A percentile compares a stretch with the other conserved stretches of the same genome.
Conservation (phyloP, 2,329 filamentous ascomycete genomes). For the Penicillium freii region DNA sequence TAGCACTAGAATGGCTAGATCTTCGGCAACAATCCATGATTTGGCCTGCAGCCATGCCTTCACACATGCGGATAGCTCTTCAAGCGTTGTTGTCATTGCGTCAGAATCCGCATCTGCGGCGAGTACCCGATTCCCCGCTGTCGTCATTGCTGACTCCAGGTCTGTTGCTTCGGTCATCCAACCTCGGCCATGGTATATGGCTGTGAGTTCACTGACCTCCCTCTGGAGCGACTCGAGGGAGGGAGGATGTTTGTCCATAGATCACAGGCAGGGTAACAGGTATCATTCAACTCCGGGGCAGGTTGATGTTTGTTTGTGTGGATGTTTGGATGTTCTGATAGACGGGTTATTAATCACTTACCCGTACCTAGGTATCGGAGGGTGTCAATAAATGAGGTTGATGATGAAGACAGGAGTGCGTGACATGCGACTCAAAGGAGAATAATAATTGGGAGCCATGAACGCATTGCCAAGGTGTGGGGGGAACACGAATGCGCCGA, state of each 20-base stretch:
- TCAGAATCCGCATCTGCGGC: neutral
- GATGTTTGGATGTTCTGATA: neutral
- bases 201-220: neutral
- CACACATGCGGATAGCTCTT: conserved; percentile 3
- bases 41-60: conserved; percentile 3
- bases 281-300: neutral
- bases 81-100: conserved; percentile 1
- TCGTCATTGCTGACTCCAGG: neutral
- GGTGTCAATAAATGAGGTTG: too few relatives aligned
- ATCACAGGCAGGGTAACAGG: neutral
- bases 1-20: conserved; percentile 6
- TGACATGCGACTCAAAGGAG: neutral
- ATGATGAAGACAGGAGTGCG: neutral
- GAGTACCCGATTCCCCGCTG: neutral
- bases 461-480: conserved; percentile 8
- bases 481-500: neutral
- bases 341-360: neutral
- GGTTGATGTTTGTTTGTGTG: neutral
- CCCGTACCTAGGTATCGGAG: neutral
- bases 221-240: conserved; percentile 4
- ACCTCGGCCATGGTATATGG: conserved; percentile 2
- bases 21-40: conserved; percentile 11
- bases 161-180: neutral
- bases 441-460: neutral
- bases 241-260: conserved; percentile 3